Evolutionary conservation across 2,329 filamentous ascomycete genomes (phyloP).

Genomic region (Trichoderma afroharzianum): DNA sequence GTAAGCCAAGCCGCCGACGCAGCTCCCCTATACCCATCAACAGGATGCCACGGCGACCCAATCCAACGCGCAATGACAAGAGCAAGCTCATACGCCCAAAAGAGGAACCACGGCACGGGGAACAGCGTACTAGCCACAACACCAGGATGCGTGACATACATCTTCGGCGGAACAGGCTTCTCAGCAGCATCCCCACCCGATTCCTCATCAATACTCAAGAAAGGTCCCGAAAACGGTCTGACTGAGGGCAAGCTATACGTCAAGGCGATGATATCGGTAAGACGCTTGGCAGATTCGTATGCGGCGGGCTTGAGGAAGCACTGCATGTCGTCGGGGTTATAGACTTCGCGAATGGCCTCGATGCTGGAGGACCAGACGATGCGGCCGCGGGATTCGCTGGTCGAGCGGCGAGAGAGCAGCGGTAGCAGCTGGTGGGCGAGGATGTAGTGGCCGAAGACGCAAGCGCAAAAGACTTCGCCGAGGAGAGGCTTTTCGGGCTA

Average conservation of each 20-base stretch:
- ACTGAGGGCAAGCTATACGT: conserved; percentile 66
- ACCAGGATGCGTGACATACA: conserved; percentile 83
- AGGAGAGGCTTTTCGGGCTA: conserved; percentile 58
- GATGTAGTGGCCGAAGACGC: conserved; percentile 93
- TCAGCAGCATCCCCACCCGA: conserved; percentile 17
- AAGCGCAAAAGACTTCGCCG: conserved; percentile 83
- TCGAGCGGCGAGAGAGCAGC: conserved; percentile 55
- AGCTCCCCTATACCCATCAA: conserved; percentile 73
- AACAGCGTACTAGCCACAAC: conserved; percentile 81
- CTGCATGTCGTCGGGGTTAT: conserved; percentile 72
- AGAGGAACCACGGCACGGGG: conserved; percentile 66
- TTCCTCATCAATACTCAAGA: conserved; percentile 42
- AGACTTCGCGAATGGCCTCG: conserved; percentile 55
- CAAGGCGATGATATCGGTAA: conserved; percentile 80
- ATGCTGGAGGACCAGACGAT: conserved; percentile 87
- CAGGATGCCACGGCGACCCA: conserved; percentile 85
- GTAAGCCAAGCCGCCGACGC: conserved; percentile 74
- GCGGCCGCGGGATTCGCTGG: conserved; percentile 51
- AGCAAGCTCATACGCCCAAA: conserved; percentile 62
- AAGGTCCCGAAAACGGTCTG: conserved; percentile 52
- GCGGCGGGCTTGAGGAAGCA: conserved; percentile 58
- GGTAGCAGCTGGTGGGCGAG: conserved; percentile 77
- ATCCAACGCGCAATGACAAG: conserved; percentile 71
- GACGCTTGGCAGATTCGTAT: conserved; percentile 84
- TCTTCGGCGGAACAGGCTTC: conserved; percentile 47